These are phyloP conservation scores for Kodamaea kakaduensis DNA, from an alignment of 805 yeast species.

Conservation along the genomic window DNA sequence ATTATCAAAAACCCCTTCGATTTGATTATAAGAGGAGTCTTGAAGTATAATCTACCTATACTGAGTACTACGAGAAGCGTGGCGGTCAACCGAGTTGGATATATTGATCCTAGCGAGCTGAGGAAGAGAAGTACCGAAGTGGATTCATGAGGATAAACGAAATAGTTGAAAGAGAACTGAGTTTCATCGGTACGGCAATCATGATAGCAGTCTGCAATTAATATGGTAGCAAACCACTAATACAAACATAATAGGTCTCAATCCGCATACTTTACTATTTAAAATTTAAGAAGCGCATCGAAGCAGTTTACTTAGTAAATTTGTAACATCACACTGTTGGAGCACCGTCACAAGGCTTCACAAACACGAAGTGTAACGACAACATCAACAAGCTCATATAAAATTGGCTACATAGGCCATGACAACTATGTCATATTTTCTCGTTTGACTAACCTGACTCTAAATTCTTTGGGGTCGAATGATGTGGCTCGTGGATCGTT, in stretches of 20 bases:
- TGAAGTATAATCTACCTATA: conserved; percentile 74
- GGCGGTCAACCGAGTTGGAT: conserved; percentile 55
- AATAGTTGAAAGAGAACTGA: neutral
- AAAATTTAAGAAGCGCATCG: no score
- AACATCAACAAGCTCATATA: no score
- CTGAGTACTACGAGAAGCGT: conserved; percentile 47
- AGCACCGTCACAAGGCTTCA: no score
- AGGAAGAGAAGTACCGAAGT: no score
- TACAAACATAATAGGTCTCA: no score
- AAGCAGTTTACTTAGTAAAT: no score
- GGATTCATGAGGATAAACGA: conserved; percentile 1
- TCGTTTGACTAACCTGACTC: conserved; percentile 12
- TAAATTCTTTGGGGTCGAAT: conserved; percentile 52
- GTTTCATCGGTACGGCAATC: neutral
- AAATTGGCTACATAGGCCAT: no score
- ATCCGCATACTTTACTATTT: no score
- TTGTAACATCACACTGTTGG: no score
- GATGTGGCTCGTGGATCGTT: conserved; percentile 55
- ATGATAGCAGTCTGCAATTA: neutral
- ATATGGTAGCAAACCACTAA: no score
- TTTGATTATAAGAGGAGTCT: conserved; percentile 74
- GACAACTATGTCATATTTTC: neutral
- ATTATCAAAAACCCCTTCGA: conserved; percentile 81
- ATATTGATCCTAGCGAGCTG: conserved; percentile 46
- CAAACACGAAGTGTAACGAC: no score